Evolutionary conservation across 495 filamentous ascomycete genomes (phyloP).

Genomic region (Patellaria atrata): DNA sequence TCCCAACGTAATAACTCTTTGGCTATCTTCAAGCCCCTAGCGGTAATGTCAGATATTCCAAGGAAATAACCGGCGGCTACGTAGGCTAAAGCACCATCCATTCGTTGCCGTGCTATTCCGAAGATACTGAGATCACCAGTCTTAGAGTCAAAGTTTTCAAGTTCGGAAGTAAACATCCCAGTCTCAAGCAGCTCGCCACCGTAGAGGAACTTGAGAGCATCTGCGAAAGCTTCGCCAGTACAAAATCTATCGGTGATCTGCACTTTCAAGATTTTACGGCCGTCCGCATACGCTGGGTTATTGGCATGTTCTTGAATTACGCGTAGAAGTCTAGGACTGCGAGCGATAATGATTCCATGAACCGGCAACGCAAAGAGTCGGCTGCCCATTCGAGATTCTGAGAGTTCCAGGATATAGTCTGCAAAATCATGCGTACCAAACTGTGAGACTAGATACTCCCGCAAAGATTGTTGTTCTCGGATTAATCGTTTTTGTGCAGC

Average conservation of each 20-base stretch:
- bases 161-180: slow-evolving; percentile 9
- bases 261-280: slow-evolving; percentile 14
- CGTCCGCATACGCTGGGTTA: slow-evolving; percentile 1
- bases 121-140: slow-evolving; percentile 4
- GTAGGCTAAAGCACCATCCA: slow-evolving; percentile 19
- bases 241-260: slow-evolving; percentile 15
- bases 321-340: slow-evolving; percentile 18
- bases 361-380: slow-evolving; percentile 17
- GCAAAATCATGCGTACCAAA: slow-evolving; percentile 22
- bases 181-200: slow-evolving; percentile 18
- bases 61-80: slow-evolving; percentile 21
- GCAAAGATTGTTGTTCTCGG: too few relatives aligned
- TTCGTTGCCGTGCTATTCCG: slow-evolving; percentile 18
- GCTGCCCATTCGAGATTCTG: too few relatives aligned
- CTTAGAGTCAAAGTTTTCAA: slow-evolving; percentile 4
- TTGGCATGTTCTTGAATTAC: slow-evolving; percentile 8
- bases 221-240: slow-evolving; percentile 13
- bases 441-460: slow-evolving; percentile 19
- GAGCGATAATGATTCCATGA: slow-evolving; percentile 21
- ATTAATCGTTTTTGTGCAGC: too few relatives aligned
- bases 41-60: slow-evolving; percentile 10
- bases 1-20: slow-evolving; percentile 25
- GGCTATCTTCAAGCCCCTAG: slow-evolving; percentile 18
- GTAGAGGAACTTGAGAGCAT: slow-evolving; percentile 24
- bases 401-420: slow-evolving; percentile 21